Percentiles rank a stretch among this genome's conserved stretches.
Conservation (phyloP, 2,329 filamentous ascomycete species). For the Colletotrichum magnum region DNA sequence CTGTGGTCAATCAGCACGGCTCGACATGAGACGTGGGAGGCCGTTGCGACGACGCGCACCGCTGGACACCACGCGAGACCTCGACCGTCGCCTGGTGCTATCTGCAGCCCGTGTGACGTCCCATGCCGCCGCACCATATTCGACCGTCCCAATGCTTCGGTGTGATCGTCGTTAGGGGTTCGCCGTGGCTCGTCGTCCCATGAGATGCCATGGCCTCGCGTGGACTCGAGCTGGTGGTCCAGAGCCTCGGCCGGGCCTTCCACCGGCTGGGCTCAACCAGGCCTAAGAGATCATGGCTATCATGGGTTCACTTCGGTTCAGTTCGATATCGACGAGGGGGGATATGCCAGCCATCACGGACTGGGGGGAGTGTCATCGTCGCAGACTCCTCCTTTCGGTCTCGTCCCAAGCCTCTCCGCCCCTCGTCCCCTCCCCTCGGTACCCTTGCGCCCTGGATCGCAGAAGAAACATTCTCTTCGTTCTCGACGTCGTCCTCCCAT, state of each 20-base stretch:
- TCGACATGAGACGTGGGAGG: constrained; percentile 31
- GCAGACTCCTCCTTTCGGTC: constrained; percentile 30
- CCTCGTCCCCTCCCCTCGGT: not conserved
- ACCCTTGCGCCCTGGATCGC: not conserved
- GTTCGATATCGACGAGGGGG: not conserved
- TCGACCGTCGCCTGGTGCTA: not conserved
- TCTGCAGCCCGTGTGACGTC: constrained; percentile 27
- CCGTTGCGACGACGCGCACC: constrained; percentile 29
- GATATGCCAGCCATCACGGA: constrained; percentile 6
- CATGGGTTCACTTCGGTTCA: not conserved
- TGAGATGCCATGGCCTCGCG: not conserved
- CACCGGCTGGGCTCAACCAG: not conserved
- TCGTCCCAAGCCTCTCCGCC: not conserved
- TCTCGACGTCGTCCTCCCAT: not conserved
- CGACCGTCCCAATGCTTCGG: constrained; percentile 27
- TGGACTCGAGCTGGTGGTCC: too few relatives aligned
- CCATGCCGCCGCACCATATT: constrained; percentile 37
- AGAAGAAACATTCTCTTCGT: constrained; percentile 25
- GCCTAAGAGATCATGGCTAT: not conserved
- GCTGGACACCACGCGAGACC: constrained; percentile 3
- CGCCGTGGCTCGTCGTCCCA: constrained; percentile 2
- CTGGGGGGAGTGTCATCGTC: constrained; percentile 24
- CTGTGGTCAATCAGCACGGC: constrained; percentile 26
- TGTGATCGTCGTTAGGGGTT: constrained; percentile 39
- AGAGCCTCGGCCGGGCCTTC: too few relatives aligned